Conservation (phyloP, 345 rosid genomes). For the Sonneratia caseolaris region DNA sequence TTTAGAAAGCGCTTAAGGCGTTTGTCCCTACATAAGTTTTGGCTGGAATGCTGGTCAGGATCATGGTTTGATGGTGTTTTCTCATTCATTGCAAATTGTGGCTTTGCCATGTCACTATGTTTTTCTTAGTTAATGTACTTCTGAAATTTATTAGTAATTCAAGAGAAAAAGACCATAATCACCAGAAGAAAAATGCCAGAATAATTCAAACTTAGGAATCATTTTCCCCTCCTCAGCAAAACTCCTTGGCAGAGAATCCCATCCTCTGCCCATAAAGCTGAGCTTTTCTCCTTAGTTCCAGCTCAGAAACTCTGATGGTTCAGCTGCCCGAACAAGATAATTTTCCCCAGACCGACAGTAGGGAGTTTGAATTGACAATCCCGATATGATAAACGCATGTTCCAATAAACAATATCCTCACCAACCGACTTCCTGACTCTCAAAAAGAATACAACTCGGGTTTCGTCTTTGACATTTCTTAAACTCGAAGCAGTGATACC, state of each 20-base stretch:
- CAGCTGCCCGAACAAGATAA: background rate
- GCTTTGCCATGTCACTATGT: background rate
- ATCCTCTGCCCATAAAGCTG: background rate
- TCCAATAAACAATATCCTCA: background rate
- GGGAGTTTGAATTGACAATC: background rate
- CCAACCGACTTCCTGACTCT: background rate
- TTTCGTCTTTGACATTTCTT: background rate
- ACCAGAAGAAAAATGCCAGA: background rate
- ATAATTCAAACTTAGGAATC: background rate
- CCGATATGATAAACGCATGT: background rate
- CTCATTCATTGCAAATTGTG: too few relatives aligned
- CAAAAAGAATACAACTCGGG: background rate
- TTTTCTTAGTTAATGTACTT: background rate
- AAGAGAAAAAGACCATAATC: background rate
- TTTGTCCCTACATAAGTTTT: too few relatives aligned
- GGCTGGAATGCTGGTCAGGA: too few relatives aligned
- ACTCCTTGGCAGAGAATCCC: background rate
- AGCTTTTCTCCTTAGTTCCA: background rate
- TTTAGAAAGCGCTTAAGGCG: too few relatives aligned
- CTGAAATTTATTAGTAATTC: background rate
- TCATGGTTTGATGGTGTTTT: too few relatives aligned
- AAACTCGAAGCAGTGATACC: background rate
- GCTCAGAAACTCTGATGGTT: background rate
- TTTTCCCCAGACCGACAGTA: background rate
- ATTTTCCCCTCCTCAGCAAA: background rate